A percentile compares a stretch with the other conserved stretches of the same genome.
Evolutionary conservation across 768 basidiomycete genomes (phyloP).

Genomic region (Suillus clintonianus): DNA sequence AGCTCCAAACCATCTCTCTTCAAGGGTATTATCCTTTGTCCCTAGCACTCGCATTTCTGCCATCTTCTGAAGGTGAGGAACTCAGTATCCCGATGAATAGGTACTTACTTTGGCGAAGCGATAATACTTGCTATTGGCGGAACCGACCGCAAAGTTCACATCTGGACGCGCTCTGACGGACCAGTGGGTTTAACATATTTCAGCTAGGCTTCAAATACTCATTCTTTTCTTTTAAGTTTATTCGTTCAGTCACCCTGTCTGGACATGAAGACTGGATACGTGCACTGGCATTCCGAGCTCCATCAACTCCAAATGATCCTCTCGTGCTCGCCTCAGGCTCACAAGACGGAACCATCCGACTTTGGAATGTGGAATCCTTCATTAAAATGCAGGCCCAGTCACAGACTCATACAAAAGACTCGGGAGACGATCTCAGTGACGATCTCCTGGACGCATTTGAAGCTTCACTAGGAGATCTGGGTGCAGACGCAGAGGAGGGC

Average conservation of each 20-base stretch:
- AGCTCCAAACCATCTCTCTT: slow-evolving; percentile 62
- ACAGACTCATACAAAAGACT: slow-evolving; percentile 17
- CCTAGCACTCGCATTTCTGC: slow-evolving; percentile 63
- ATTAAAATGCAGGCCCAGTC: slow-evolving; percentile 25
- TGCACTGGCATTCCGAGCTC: slow-evolving; percentile 63
- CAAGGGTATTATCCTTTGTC: slow-evolving; percentile 76
- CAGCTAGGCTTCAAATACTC: slow-evolving; percentile 1
- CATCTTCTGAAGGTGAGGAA: slow-evolving; percentile 61
- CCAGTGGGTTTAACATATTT: slow-evolving; percentile 38
- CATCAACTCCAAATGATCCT: slow-evolving; percentile 30
- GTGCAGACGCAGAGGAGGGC: slow-evolving; percentile 71
- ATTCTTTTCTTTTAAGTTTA: slow-evolving; percentile 44
- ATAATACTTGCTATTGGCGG: slow-evolving; percentile 77
- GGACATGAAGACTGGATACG: slow-evolving; percentile 99
- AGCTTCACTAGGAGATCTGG: slow-evolving; percentile 67
- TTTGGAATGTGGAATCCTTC: slow-evolving; percentile 81
- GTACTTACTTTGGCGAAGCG: slow-evolving; percentile 35
- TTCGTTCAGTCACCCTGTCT: slow-evolving; percentile 56
- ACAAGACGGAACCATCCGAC: slow-evolving; percentile 90
- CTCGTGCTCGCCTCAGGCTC: slow-evolving; percentile 90
- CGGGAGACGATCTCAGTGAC: slow-evolving; percentile 47
- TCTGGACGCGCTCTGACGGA: slow-evolving; percentile 71
- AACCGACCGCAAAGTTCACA: slow-evolving; percentile 79
- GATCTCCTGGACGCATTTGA: slow-evolving; percentile 90
- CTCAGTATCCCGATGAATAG: background rate